Evolutionary conservation across 208 protist species (phyloP), one percentile per base, ranked within the genome.

Genomic region (Leishmania tropica): DNA sequence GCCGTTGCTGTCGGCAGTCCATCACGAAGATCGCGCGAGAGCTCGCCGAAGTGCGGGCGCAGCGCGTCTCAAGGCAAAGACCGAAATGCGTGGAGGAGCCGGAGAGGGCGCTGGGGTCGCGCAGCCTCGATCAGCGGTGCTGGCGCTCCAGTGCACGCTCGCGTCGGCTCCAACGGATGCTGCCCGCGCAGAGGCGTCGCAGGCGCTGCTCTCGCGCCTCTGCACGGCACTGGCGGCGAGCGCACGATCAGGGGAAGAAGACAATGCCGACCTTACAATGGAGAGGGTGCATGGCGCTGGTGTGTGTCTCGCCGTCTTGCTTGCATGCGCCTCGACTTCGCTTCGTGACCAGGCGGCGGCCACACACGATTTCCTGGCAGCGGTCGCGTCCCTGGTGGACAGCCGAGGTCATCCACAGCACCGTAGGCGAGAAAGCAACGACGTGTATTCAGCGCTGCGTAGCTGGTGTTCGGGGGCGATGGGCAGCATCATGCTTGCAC

Each of bases 291-390:
- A 42, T 45, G 73, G 47, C 31, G 73, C 73, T 62, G 17, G 45
- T 35, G 48, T 76, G 21, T 56, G 51, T 24, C 73, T 76, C 28
- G 73, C 19, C 4, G 11, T 45, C 19, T 37, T 76, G 47, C 73
- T 76, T 51, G 45, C 31, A 54, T 76, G 73, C 51, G 8, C 73
- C 51, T 62, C 73, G 51, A 42, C 47, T 3, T 60, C 73, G 47
- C 28, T 4, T 8, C 45, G 45, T 37, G 45, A 74, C 47, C 42
- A n/a, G 70, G 28, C 70, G 24, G 21, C 70, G 11, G 70, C 70
- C 28, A 54, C 45, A 35, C 45, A 51, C 6, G 0, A 74, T 21
- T 21, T 74, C 11, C 70, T 74, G 8, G n/a, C 17, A 54, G 37
- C 70, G 45, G 60, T 54, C 58, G 40, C 58, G 28, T 56, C 51